phyloP scores from a whole-genome alignment of 371 early-diverging fungal genomes.

The Mucor plumbeus region DNA sequence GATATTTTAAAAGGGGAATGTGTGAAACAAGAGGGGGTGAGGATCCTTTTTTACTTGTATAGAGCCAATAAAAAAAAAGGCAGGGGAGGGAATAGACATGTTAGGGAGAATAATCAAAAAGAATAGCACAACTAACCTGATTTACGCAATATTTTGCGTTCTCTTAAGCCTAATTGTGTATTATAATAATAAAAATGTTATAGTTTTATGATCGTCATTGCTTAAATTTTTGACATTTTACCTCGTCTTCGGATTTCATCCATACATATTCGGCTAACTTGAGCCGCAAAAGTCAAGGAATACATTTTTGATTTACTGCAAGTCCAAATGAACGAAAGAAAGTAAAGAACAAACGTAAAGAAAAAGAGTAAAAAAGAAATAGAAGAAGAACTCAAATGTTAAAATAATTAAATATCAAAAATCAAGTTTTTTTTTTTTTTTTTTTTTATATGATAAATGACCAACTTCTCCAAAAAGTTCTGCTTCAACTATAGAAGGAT shows the following conservation, averaged over 20 bases:
- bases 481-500: not conserved
- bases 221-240: conserved; percentile 14
- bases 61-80: not conserved
- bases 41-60: not conserved
- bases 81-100: not conserved
- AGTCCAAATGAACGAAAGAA: not conserved
- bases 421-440: conserved; percentile 1
- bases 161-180: conserved; percentile 39
- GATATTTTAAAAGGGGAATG: not conserved
- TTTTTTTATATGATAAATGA: not conserved
- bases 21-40: not conserved
- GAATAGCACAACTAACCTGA: conserved; percentile 33
- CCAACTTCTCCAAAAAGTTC: not conserved
- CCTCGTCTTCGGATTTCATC: conserved; percentile 49
- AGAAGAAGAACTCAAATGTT: not conserved
- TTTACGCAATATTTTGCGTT: conserved; percentile 53
- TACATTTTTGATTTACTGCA: conserved; percentile 15
- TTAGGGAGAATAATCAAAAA: not conserved
- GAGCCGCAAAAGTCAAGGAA: conserved; percentile 45
- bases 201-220: not conserved
- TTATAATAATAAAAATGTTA: not conserved
- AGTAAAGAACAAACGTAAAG: not conserved
- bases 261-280: conserved; percentile 51
- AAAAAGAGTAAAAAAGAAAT: not conserved
- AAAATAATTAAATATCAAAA: not conserved